Evolutionary conservation across 1,139 yeast species (phyloP), one percentile per base, ranked within the genome.

Genomic region (Pichia sp.): DNA sequence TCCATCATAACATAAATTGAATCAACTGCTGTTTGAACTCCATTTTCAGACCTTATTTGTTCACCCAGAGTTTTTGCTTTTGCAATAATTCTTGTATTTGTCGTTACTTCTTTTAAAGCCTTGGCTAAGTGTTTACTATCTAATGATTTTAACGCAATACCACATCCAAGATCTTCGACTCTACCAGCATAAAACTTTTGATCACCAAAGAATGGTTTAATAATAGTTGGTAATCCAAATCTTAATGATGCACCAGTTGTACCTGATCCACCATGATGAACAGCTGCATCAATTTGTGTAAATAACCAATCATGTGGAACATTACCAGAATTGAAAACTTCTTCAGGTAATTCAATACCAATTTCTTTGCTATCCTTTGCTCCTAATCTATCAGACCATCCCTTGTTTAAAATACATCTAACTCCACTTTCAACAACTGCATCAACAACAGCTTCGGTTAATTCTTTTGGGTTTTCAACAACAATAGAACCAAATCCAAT

Each of bases 221-320:
- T 79, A 31, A 89, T 74, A 0, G 95, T 86, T 0, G 97, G 96
- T 25, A 84, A 59, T 0, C 97, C 98, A 9, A 87, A 84, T 47
- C 91, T 66, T 42, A 89, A 60, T 3, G 93, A 74, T 0, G 96
- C 96, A 10, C 98, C 98, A 0, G 97, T 88, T 0, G 97, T 87
- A 1, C 98, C 98, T 0, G 95, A 83, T 0, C 98, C 98, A 29
- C 98, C 98, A 61, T 89, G 98, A 56, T 89, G 98, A 5, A 89
- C 96, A 1, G 95, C 95, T 0, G 91, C 96, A 62, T 89, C 96
- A 33, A 91, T 69, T 49, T 76, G 78, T 0, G 91, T 84, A 62
- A 89, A 89, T 33, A 89, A 66, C 97, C 97, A 91, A 60, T 88
- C 96, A 59, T 89, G 98, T 1, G 96, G 96, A 18, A 86, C 69